Base-by-base conservation (phyloP, 2,329 filamentous ascomycete species). In the Davidsoniella eucalypti region DNA sequence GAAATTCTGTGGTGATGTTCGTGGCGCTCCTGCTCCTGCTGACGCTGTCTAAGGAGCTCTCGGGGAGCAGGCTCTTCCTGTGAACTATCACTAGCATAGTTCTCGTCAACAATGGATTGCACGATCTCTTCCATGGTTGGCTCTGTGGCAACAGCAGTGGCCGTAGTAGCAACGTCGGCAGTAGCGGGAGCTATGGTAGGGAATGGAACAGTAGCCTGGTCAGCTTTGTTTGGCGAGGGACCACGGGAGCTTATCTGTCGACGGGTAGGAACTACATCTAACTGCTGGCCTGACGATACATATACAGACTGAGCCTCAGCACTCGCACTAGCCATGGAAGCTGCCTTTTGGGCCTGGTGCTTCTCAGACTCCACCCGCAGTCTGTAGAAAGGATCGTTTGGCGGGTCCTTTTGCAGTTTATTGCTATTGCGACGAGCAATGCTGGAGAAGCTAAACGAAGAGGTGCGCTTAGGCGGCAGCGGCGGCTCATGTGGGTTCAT, bases 371-470 rank as follows among this genome's bases (percentile, higher is more conserved):
- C 68, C n/a, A 58, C 60, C 36, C 69, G 65, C 21, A 61, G 60
- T 46, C 61, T 63, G 55, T 67, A 66, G 66, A 68, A 69, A 1
- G 66, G 61, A 45, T 78, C 73, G n/a, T 61, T 65, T 1, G 75
- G 73, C 1, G 72, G 75, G 2, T 75, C 69, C 54, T 79, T 80
- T 58, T 66, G 71, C 36, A 78, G 62, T 57, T 75, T 79, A 55
- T 77, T 76, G 57, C 74, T 79, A n/a, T 65, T 69, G 50, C 63
- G 72, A 46, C 72, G 68, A 7, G 64, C 59, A 33, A 70, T 56
- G 52, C 66, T 63, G 47, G 67, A 63, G 38, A 64, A 61, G 25
- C 62, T 61, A 4, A 57, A 57, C 2, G 61, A 58, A 4, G 57
- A 57, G 2, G 61, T 58, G 3, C 61, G 58, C 12, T 58, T 57